Conservation (phyloP, 495 filamentous ascomycete genomes). For the Viridothelium virens region DNA sequence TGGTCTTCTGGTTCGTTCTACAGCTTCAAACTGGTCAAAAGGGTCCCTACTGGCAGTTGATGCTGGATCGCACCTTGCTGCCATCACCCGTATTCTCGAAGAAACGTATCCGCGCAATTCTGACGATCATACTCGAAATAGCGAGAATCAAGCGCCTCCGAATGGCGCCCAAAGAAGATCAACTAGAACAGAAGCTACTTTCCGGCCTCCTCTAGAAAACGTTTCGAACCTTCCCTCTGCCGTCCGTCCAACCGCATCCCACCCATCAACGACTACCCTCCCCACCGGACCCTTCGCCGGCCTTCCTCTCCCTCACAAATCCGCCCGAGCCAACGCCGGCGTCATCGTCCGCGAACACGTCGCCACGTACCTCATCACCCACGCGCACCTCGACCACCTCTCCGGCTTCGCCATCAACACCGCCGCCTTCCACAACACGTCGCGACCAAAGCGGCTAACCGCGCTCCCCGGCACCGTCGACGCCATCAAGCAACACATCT, state of each 20-base stretch:
- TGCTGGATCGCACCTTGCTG: slow-evolving; percentile 79
- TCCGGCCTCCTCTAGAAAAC: background rate
- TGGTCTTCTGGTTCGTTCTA: slow-evolving; percentile 77
- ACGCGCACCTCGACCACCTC: slow-evolving; percentile 91
- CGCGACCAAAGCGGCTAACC: slow-evolving; percentile 70
- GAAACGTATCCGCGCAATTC: slow-evolving; percentile 35
- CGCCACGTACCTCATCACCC: slow-evolving; percentile 82
- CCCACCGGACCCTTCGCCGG: slow-evolving; percentile 63
- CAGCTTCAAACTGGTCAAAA: slow-evolving; percentile 65
- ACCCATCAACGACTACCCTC: slow-evolving; percentile 29
- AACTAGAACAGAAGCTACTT: background rate
- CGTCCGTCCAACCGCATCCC: slow-evolving; percentile 13
- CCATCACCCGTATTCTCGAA: slow-evolving; percentile 67
- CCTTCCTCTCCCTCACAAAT: slow-evolving; percentile 53
- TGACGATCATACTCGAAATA: slow-evolving; percentile 6
- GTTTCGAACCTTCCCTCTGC: background rate
- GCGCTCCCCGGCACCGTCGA: slow-evolving; percentile 77
- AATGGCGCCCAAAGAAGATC: background rate
- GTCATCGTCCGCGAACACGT: slow-evolving; percentile 70
- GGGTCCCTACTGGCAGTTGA: slow-evolving; percentile 83
- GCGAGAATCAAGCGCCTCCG: background rate
- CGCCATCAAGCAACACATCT: slow-evolving; percentile 86
- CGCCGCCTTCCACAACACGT: slow-evolving; percentile 64
- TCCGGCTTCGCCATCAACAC: slow-evolving; percentile 89
- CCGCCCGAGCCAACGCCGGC: slow-evolving; percentile 65